These are phyloP conservation scores for Malus hybrid DNA, from an alignment of 331 rosid genomes.

Conservation along the genomic window DNA sequence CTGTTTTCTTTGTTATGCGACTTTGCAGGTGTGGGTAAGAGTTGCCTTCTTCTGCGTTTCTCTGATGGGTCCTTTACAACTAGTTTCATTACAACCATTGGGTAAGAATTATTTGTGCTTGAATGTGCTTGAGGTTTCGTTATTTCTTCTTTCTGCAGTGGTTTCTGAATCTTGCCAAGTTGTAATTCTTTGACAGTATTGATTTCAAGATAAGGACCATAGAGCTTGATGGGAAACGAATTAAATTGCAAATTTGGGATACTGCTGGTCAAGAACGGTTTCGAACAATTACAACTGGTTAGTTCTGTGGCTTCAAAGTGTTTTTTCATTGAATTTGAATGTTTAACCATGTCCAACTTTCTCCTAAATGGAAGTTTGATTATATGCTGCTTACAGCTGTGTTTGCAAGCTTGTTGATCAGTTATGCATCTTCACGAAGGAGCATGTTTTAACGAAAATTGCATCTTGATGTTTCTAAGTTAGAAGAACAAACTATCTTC, in stretches of 20 bases:
- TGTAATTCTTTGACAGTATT: constrained; percentile 47
- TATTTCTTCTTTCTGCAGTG: neutral
- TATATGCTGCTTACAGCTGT: neutral
- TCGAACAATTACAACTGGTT: constrained; percentile 96
- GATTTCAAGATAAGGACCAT: constrained; percentile 97
- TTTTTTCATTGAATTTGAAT: neutral
- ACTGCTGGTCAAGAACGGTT: constrained; percentile 98
- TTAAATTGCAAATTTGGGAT: constrained; percentile 98
- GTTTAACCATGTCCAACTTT: neutral
- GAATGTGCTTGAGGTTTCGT: neutral
- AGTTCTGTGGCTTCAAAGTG: constrained; percentile 16
- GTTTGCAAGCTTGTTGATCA: neutral
- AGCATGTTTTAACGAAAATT: neutral
- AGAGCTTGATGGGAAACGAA: constrained; percentile 90
- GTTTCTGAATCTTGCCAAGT: constrained; percentile 21
- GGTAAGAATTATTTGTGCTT: constrained; percentile 41
- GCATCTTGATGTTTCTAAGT: neutral
- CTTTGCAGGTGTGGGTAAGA: constrained; percentile 86
- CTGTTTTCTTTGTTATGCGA: neutral
- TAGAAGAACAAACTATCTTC: neutral
- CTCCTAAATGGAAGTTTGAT: neutral
- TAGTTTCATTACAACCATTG: constrained; percentile 93
- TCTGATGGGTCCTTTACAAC: constrained; percentile 97
- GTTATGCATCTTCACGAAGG: neutral
- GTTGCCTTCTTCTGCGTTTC: constrained; percentile 97